These are phyloP conservation scores for Halteria grandinella DNA, from an alignment of 73 alveolate genomes.

Conservation along the genomic window DNA sequence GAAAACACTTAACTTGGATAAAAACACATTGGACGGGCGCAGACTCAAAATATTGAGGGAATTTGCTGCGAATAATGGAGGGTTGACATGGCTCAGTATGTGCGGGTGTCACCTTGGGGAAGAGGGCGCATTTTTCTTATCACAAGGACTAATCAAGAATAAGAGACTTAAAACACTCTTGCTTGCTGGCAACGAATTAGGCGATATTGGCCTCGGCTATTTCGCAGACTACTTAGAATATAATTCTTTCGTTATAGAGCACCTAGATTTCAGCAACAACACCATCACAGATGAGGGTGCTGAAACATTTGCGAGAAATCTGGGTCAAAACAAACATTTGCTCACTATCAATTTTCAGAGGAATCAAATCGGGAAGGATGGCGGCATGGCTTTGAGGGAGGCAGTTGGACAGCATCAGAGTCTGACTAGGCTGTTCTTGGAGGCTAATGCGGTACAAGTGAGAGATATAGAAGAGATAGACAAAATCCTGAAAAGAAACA, in stretches of 20 bases:
- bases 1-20: constrained; percentile 21
- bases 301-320: not conserved
- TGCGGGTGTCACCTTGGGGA: constrained; percentile 28
- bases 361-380: constrained; percentile 27
- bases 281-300: constrained; percentile 44
- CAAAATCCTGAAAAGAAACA: constrained; percentile 6
- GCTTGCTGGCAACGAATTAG: constrained; percentile 21
- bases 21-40: constrained; percentile 37
- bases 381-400: constrained; percentile 40
- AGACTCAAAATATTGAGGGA: constrained; percentile 25
- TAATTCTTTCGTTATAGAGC: constrained; percentile 15
- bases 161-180: constrained; percentile 8
- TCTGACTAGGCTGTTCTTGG: constrained; percentile 5
- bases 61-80: not conserved
- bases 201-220: constrained; percentile 32
- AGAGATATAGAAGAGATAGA: constrained; percentile 48
- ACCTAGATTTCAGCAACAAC: constrained; percentile 30
- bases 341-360: not conserved
- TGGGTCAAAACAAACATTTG: constrained; percentile 5
- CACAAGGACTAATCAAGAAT: constrained; percentile 39
- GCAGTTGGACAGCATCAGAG: constrained; percentile 28
- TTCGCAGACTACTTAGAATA: constrained; percentile 8
- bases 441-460: constrained; percentile 28
- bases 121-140: constrained; percentile 33
- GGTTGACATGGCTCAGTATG: not conserved